A percentile compares a stretch with the other conserved stretches of the same genome.
These are phyloP conservation scores for Paraglomus occultum DNA, from an alignment of 192 early-diverging fungal genomes.

Conservation along the genomic window DNA sequence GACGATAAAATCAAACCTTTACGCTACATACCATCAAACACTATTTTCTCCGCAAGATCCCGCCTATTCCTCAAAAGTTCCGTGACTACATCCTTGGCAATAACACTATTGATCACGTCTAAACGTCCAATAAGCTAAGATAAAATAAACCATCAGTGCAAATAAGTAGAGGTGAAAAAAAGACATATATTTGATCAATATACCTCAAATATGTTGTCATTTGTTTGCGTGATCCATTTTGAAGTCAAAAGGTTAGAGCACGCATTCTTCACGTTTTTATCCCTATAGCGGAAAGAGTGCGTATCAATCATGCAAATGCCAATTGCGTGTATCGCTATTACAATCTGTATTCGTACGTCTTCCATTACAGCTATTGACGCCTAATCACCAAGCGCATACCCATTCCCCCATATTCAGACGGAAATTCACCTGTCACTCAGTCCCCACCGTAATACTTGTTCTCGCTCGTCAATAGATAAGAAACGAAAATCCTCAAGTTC, in stretches of 20 bases:
- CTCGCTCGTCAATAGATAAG: slow-evolving; percentile 67
- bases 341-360: neutral
- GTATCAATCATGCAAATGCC: neutral
- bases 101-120: slow-evolving; percentile 69
- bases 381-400: neutral
- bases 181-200: neutral
- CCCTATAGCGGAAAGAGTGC: slow-evolving; percentile 37
- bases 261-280: slow-evolving; percentile 72
- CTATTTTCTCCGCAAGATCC: slow-evolving; percentile 63
- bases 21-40: slow-evolving; percentile 50
- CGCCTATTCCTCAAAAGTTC: slow-evolving; percentile 61
- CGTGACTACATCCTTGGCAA: slow-evolving; percentile 60
- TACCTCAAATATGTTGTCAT: slow-evolving; percentile 69
- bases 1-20: neutral
- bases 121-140: slow-evolving; percentile 59
- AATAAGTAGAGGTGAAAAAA: neutral
- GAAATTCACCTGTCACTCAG: slow-evolving; percentile 69
- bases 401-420: neutral
- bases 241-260: slow-evolving; percentile 65
- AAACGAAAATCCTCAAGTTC: slow-evolving; percentile 66
- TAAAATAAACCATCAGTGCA: neutral
- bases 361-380: neutral
- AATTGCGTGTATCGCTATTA: neutral
- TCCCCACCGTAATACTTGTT: slow-evolving; percentile 69
- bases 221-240: slow-evolving; percentile 72